Conservation (phyloP, 257 asterid species). For the Solanum bukasovii region DNA sequence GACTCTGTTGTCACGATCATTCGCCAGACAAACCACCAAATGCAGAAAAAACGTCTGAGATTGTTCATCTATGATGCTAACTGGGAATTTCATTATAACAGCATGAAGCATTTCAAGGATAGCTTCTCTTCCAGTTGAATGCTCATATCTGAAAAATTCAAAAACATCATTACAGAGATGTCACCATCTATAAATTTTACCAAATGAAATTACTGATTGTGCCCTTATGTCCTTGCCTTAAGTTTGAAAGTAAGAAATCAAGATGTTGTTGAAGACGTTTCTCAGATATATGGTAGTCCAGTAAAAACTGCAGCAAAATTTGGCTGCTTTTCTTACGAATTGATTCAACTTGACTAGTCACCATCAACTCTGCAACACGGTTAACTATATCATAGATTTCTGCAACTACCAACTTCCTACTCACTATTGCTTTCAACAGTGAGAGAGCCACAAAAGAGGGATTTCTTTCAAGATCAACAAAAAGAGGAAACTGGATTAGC, state of each 20-base stretch:
- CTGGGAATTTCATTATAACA: slow-evolving; percentile 66
- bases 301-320: slow-evolving; percentile 75
- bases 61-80: slow-evolving; percentile 37
- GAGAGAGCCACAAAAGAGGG: slow-evolving; percentile 75
- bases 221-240: slow-evolving; percentile 40
- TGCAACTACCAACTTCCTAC: slow-evolving; percentile 63
- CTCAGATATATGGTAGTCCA: slow-evolving; percentile 54
- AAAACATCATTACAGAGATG: not conserved
- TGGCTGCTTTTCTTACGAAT: slow-evolving; percentile 76
- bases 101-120: slow-evolving; percentile 90
- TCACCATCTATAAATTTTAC: not conserved
- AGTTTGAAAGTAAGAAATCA: slow-evolving; percentile 54
- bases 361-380: slow-evolving; percentile 72
- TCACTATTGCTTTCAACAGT: slow-evolving; percentile 68
- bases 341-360: slow-evolving; percentile 71
- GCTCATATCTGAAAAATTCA: slow-evolving; percentile 54
- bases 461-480: slow-evolving; percentile 72
- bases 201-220: not conserved
- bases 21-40: slow-evolving; percentile 66
- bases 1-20: slow-evolving; percentile 70
- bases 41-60: slow-evolving; percentile 57
- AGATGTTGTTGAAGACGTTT: slow-evolving; percentile 76
- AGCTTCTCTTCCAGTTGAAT: slow-evolving; percentile 84
- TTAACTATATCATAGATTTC: slow-evolving; percentile 72
- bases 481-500: slow-evolving; percentile 76